Percentiles rank a stretch among this genome's conserved stretches.
These are phyloP conservation scores for Trametes pubescens DNA, from an alignment of 1,284 basidiomycete genomes.

Conservation along the genomic window DNA sequence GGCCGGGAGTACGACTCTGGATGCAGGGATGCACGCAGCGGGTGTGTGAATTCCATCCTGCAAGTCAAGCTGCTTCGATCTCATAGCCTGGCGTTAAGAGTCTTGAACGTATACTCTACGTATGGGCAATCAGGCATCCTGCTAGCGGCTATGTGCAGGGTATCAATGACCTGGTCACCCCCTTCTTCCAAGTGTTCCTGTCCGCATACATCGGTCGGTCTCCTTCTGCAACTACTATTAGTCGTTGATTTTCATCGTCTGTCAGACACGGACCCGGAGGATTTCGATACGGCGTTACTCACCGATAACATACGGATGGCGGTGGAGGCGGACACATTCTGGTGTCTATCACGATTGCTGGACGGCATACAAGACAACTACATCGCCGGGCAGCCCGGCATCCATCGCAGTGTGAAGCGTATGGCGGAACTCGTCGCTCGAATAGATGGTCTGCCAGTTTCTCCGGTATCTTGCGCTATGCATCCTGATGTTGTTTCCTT, in stretches of 20 bases:
- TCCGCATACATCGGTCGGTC: slow-evolving; percentile 87
- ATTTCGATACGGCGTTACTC: slow-evolving; percentile 83
- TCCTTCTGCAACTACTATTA: slow-evolving; percentile 3
- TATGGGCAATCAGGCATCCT: slow-evolving; percentile 97
- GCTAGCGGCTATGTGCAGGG: slow-evolving; percentile 97
- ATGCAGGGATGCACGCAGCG: slow-evolving; percentile 88
- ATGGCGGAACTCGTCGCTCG: slow-evolving; percentile 93
- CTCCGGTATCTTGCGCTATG: too few relatives aligned
- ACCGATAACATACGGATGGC: slow-evolving; percentile 78
- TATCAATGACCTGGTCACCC: slow-evolving; percentile 96
- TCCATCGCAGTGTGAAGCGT: slow-evolving; percentile 88
- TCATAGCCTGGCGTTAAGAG: slow-evolving; percentile 57
- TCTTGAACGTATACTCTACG: slow-evolving; percentile 92
- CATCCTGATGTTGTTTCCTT: background rate
- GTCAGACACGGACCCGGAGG: slow-evolving; percentile 86
- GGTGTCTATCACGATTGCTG: slow-evolving; percentile 92
- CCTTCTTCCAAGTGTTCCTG: slow-evolving; percentile 94
- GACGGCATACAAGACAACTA: slow-evolving; percentile 99
- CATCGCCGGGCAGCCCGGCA: slow-evolving; percentile 93
- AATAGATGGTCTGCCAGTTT: slow-evolving; percentile 76
- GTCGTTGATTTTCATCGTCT: slow-evolving; percentile 13
- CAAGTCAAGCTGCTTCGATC: background rate
- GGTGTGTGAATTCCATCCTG: slow-evolving; percentile 52
- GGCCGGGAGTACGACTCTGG: slow-evolving; percentile 93
- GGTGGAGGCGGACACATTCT: slow-evolving; percentile 95